Conservation (phyloP, 768 basidiomycete genomes). For the Phylloporus rhodoxanthus region DNA sequence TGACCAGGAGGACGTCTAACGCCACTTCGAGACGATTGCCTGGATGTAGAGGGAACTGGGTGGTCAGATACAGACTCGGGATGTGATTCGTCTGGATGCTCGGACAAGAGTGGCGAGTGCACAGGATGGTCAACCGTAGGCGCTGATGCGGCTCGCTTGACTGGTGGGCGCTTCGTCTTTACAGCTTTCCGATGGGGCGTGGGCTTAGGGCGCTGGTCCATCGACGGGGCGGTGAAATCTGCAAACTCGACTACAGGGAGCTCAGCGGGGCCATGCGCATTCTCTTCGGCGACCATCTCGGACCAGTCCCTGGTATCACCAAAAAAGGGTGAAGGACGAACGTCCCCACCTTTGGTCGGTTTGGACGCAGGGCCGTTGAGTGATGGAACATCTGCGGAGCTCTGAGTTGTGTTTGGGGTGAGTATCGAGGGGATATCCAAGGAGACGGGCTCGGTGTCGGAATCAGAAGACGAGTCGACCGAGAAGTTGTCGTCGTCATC, state of each 20-base stretch:
- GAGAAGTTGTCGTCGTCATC: constrained; percentile 59
- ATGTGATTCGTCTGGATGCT: constrained; percentile 13
- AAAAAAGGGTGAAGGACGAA: constrained; percentile 46
- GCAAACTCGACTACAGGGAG: constrained; percentile 80
- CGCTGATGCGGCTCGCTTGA: constrained; percentile 32
- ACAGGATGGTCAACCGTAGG: constrained; percentile 26
- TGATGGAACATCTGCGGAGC: constrained; percentile 41
- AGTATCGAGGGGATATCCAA: constrained; percentile 55
- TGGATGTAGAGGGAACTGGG: constrained; percentile 38
- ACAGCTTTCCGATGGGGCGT: constrained; percentile 37
- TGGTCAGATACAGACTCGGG: constrained; percentile 24
- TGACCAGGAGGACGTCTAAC: constrained; percentile 43
- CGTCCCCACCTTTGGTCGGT: constrained; percentile 25
- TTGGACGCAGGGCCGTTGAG: constrained; percentile 21
- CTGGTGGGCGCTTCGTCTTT: constrained; percentile 36
- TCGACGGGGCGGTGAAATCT: constrained; percentile 40
- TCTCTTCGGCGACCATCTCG: constrained; percentile 78
- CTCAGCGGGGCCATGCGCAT: constrained; percentile 53
- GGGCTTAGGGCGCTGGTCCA: constrained; percentile 31
- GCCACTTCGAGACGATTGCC: constrained; percentile 21
- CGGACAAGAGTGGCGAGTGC: constrained; percentile 12
- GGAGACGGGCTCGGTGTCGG: constrained; percentile 64
- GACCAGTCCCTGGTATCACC: constrained; percentile 60
- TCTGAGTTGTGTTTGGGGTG: constrained; percentile 66
- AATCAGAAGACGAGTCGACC: constrained; percentile 55